Evolutionary conservation across 441 rosid species (phyloP).

Genomic region (Jatropha multifida): DNA sequence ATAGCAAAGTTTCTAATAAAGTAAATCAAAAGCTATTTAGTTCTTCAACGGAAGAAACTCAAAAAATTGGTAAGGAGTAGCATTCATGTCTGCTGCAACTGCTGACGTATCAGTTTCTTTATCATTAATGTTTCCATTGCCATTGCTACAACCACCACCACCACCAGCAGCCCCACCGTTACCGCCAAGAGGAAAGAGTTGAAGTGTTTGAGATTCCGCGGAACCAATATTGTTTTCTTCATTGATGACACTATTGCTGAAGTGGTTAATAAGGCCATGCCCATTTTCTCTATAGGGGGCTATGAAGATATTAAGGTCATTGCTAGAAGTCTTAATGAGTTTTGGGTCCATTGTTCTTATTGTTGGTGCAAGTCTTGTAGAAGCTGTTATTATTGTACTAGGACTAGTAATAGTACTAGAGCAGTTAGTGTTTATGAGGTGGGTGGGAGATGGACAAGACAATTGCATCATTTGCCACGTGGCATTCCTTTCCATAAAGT

Average conservation of each 20-base stretch:
- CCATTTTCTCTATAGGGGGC: conserved; percentile 37
- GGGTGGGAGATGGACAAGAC: conserved; percentile 46
- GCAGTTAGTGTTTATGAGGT: conserved; percentile 37
- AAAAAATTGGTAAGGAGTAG: conserved; percentile 52
- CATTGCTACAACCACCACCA: neutral
- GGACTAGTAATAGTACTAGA: conserved; percentile 16
- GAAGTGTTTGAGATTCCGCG: conserved; percentile 63
- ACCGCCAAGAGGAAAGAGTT: conserved; percentile 64
- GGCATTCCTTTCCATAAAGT: conserved; percentile 55
- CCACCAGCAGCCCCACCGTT: conserved; percentile 14
- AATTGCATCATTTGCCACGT: conserved; percentile 77
- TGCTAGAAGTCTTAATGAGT: conserved; percentile 22
- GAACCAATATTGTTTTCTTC: conserved; percentile 26
- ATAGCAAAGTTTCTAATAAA: conserved; percentile 20
- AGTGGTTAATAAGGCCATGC: conserved; percentile 26
- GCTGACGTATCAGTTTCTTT: conserved; percentile 31
- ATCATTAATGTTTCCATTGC: conserved; percentile 27
- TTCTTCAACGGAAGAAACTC: conserved; percentile 90
- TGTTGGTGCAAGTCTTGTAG: conserved; percentile 17
- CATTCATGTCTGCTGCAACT: conserved; percentile 32
- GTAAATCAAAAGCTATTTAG: neutral
- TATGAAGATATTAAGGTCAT: conserved; percentile 36
- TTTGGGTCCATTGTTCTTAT: conserved; percentile 41
- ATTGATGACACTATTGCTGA: conserved; percentile 23
- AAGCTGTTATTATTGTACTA: neutral